Percentiles rank a stretch among this genome's conserved stretches.
Conservation (phyloP, 768 basidiomycete species). For the Phanerochaete sordida region DNA sequence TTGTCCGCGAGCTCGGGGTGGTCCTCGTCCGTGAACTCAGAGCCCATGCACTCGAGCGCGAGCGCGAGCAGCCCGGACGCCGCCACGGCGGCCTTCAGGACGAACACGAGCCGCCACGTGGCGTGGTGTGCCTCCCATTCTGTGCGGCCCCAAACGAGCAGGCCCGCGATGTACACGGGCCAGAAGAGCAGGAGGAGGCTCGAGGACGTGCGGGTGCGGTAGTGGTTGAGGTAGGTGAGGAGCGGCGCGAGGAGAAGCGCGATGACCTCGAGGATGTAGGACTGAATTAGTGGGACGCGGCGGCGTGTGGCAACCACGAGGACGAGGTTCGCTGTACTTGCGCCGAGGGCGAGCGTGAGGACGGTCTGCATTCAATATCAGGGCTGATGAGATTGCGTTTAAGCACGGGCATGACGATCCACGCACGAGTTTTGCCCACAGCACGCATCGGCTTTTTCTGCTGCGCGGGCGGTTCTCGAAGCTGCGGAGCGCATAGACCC, state of each 20-base stretch:
- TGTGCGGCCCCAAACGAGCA: conserved; percentile 62
- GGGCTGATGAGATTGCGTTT: neutral
- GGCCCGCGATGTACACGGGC: conserved; percentile 56
- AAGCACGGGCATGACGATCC: neutral
- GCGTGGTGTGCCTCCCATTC: conserved; percentile 30
- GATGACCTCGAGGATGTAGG: conserved; percentile 56
- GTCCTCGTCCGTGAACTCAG: conserved; percentile 42
- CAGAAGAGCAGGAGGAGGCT: conserved; percentile 77
- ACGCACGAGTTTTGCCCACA: conserved; percentile 68
- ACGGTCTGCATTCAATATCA: too few relatives aligned
- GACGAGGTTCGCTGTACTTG: conserved; percentile 42
- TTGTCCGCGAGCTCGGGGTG: conserved; percentile 39
- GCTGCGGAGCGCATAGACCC: conserved; percentile 30
- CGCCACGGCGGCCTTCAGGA: conserved; percentile 40
- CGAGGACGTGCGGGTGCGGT: conserved; percentile 66
- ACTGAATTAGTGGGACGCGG: conserved; percentile 42
- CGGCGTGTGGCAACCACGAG: conserved; percentile 33
- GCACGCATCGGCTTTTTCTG: conserved; percentile 46
- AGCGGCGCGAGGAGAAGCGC: conserved; percentile 44
- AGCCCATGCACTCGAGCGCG: conserved; percentile 64
- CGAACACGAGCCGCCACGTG: conserved; percentile 35
- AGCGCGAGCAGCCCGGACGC: conserved; percentile 53
- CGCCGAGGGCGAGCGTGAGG: conserved; percentile 41
- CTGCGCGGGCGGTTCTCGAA: conserved; percentile 31
- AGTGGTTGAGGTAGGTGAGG: conserved; percentile 68